Base-by-base conservation (phyloP, 2,329 filamentous ascomycete species). In the Chrysoporthe cubensis region DNA sequence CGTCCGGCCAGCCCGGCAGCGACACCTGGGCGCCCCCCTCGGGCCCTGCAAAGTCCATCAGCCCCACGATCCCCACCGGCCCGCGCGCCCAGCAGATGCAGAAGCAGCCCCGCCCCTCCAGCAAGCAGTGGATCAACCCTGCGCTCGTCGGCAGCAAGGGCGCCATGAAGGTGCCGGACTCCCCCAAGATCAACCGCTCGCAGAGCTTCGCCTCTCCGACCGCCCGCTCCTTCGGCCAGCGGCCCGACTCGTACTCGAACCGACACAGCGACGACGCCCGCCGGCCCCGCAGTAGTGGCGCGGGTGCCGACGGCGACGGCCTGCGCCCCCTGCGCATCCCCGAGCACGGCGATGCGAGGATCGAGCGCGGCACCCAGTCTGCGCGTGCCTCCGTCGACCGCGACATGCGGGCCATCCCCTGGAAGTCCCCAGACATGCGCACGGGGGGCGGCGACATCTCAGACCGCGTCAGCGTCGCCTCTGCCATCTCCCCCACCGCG, bases 81-180 rank as follows among this genome's bases (percentile, higher is more conserved):
- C 85, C 85, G 44, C 82, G 86, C 46, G 82, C 82, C 18, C 85
- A 86, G 68, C 83, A 82, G 67, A 46, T 65, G 14, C 79, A 80
- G 60, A 80, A 80, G 58, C 80, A 72, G 32, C 77, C 79, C 68
- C 82, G 85, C 7, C 81, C 84, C 18, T 85, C 84, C 0, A 87
- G 85, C 73, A 87, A 87, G 72, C 86, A 88, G 75, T 88, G 86
- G 86, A 84, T 86, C 67, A 87, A 87, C 62, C 84, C 85, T 3
- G 82, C 81, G 40, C 72, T 85, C 6, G 71, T 71, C 5, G 73
- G 71, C 4, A 86, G 83, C 74, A 69, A 69, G 42, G 43, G 50
- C n/a, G 21, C 18, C 26, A 61, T 43, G 18, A 84, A 84, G 67
- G 76, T 78, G 0, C 82, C 84, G 1, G 84, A 85, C 21, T 87